Conservation (phyloP, 352 stramenopile genomes). For the Globisporangium orthogonon region DNA sequence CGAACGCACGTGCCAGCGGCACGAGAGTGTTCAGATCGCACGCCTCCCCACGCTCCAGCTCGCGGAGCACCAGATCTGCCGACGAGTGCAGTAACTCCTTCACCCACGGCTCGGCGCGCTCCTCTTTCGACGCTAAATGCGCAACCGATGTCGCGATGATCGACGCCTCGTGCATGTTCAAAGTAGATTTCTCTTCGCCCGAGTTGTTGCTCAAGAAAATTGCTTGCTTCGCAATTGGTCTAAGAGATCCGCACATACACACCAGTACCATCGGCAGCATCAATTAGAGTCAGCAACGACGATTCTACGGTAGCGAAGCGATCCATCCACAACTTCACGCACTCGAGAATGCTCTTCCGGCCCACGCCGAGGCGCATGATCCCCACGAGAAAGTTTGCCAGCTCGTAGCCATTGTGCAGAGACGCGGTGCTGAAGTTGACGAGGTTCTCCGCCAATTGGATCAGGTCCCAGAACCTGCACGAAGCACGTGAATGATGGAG, state of each 20-base stretch:
- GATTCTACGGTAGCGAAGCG: not conserved
- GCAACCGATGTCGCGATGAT: slow-evolving; percentile 40
- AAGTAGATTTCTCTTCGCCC: slow-evolving; percentile 11
- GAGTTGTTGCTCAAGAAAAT: slow-evolving; percentile 24
- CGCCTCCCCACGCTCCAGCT: slow-evolving; percentile 14
- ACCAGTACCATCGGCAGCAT: not conserved
- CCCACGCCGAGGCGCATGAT: slow-evolving; percentile 55
- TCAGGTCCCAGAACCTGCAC: slow-evolving; percentile 57
- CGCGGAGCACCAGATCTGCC: slow-evolving; percentile 28
- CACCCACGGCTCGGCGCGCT: slow-evolving; percentile 43
- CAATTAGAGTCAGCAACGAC: not conserved
- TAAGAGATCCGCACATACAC: slow-evolving; percentile 5
- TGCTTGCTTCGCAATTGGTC: slow-evolving; percentile 40
- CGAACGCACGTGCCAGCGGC: slow-evolving; percentile 39
- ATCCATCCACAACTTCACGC: slow-evolving; percentile 7
- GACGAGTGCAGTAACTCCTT: slow-evolving; percentile 29
- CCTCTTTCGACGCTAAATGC: slow-evolving; percentile 45
- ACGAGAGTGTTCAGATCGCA: slow-evolving; percentile 25
- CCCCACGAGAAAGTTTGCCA: slow-evolving; percentile 37
- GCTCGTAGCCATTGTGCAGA: slow-evolving; percentile 31
- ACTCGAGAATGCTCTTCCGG: slow-evolving; percentile 50
- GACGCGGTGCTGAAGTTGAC: slow-evolving; percentile 60
- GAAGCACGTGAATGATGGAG: slow-evolving; percentile 1
- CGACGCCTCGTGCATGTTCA: slow-evolving; percentile 38
- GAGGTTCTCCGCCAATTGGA: slow-evolving; percentile 53